A percentile compares a stretch with the other conserved stretches of the same genome.
phyloP scores from a whole-genome alignment of 768 basidiomycete species.

The Mycena sanguinolenta region DNA sequence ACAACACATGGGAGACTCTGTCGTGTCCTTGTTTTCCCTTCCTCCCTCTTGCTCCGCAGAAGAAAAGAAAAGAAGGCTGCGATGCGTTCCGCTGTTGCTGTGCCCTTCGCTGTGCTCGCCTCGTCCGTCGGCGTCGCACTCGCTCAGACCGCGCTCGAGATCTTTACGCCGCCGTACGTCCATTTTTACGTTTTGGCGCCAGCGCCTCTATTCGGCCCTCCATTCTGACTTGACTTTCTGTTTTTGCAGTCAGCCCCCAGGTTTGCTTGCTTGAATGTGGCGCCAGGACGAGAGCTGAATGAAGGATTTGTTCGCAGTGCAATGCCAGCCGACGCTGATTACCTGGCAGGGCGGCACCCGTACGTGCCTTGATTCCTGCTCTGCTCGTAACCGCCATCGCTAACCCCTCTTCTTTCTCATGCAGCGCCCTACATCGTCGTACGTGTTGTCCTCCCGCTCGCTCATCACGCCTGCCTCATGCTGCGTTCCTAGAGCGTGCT shows the following conservation, averaged over 20 bases:
- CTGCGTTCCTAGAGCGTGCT: not conserved
- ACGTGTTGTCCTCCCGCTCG: not conserved
- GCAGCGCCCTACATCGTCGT: conserved; percentile 30
- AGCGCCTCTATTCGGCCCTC: not conserved
- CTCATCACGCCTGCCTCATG: not conserved
- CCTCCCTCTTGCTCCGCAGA: conserved; percentile 4
- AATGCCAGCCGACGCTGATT: conserved; percentile 27
- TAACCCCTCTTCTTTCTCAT: not conserved
- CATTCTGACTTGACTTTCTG: conserved; percentile 16
- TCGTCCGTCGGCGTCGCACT: conserved; percentile 21
- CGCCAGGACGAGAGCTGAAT: no score
- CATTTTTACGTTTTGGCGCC: conserved; percentile 2
- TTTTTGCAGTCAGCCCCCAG: conserved; percentile 21
- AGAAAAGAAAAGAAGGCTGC: conserved; percentile 26
- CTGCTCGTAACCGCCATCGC: not conserved
- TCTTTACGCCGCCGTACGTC: conserved; percentile 35
- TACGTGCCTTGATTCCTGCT: conserved; percentile 20
- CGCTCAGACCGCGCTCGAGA: conserved; percentile 20
- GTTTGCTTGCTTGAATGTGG: conserved; percentile 12
- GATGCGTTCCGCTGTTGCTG: conserved; percentile 28
- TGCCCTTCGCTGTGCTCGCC: conserved; percentile 18
- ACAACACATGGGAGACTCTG: not conserved
- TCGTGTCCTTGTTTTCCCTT: not conserved
- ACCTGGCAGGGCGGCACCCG: conserved; percentile 26
- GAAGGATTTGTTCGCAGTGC: no score